Conservation (phyloP, 2,329 filamentous ascomycete species). For the Colletotrichum viniferum region DNA sequence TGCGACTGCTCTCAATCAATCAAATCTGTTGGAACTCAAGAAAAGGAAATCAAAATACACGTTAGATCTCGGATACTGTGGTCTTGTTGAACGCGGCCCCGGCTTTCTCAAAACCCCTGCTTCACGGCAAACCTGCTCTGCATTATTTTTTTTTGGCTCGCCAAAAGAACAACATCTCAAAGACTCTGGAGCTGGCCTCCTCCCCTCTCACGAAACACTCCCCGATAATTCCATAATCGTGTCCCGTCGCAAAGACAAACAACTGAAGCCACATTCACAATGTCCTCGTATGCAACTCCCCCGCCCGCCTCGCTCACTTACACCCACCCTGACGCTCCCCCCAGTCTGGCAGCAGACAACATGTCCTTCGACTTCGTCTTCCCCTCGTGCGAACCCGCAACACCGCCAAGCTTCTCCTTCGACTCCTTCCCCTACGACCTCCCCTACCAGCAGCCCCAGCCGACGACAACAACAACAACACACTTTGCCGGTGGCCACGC, state of each 20-base stretch:
- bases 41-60: background rate
- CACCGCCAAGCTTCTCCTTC: slow-evolving; percentile 58
- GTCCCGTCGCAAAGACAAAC: slow-evolving; percentile 16
- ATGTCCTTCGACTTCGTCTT: slow-evolving; percentile 67
- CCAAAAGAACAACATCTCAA: background rate
- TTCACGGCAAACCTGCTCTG: slow-evolving; percentile 24
- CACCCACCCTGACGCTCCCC: slow-evolving; percentile 30
- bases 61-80: slow-evolving; percentile 29
- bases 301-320: slow-evolving; percentile 14
- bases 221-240: slow-evolving; percentile 22
- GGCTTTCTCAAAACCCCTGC: slow-evolving; percentile 8
- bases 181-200: slow-evolving; percentile 23
- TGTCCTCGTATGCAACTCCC: slow-evolving; percentile 43
- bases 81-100: slow-evolving; percentile 24
- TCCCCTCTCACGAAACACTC: background rate
- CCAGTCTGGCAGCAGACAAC: slow-evolving; percentile 64
- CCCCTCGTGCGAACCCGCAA: slow-evolving; percentile 55
- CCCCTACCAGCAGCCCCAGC: slow-evolving; percentile 38
- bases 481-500: slow-evolving; percentile 52
- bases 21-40: slow-evolving; percentile 9
- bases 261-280: slow-evolving; percentile 31
- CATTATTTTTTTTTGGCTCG: slow-evolving; percentile 2
- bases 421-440: slow-evolving; percentile 62
- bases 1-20: background rate
- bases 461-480: background rate